Conservation (phyloP, 768 basidiomycete genomes). For the Podaxis sp. region DNA sequence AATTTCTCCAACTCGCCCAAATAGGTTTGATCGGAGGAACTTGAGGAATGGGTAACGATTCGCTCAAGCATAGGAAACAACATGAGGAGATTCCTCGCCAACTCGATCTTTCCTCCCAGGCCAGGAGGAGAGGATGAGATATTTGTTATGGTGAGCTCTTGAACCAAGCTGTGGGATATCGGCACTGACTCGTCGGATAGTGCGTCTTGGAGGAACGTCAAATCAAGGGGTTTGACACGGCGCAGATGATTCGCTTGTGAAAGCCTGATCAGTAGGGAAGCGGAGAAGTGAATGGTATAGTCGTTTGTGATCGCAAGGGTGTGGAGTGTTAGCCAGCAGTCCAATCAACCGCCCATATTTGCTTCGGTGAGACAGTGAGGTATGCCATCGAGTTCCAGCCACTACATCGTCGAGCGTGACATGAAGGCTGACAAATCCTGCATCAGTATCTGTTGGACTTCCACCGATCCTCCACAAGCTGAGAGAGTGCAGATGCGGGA, state of each 20-base stretch:
- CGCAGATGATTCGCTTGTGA: not conserved
- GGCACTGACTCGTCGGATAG: not conserved
- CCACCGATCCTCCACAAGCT: not conserved
- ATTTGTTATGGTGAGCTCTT: conserved; percentile 1
- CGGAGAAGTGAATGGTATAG: not conserved
- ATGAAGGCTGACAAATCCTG: conserved; percentile 1
- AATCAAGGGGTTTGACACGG: not conserved
- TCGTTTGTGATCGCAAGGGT: conserved; percentile 4
- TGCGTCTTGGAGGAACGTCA: not conserved
- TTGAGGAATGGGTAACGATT: not conserved
- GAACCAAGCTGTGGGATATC: not conserved
- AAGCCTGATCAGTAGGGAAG: not conserved
- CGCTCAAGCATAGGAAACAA: conserved; percentile 1
- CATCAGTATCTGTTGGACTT: not conserved
- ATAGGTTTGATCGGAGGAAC: not conserved
- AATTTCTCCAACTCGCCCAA: not conserved
- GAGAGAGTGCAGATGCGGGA: not conserved
- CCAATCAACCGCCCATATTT: not conserved
- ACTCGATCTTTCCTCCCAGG: not conserved
- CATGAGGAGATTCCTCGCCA: conserved; percentile 1
- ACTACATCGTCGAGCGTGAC: conserved; percentile 1
- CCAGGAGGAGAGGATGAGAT: not conserved
- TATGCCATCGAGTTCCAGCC: not conserved
- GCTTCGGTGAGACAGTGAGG: conserved; percentile 2
- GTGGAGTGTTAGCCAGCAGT: not conserved